A percentile compares a stretch with the other conserved stretches of the same genome.
Evolutionary conservation across 495 filamentous ascomycete species (phyloP).

Genomic region (Hypoxylon crocopeplum): DNA sequence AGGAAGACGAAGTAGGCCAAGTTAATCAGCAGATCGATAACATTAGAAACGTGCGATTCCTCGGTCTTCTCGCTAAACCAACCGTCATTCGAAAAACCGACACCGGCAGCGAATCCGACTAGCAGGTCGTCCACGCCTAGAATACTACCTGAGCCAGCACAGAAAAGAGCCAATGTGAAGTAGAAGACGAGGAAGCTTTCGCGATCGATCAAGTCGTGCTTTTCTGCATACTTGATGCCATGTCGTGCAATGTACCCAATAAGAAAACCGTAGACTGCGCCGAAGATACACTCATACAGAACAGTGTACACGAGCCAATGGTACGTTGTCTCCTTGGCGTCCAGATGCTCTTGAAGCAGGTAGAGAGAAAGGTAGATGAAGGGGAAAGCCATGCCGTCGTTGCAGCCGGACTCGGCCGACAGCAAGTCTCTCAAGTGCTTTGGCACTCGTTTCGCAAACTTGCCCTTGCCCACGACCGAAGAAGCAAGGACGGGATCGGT

Average conservation of each 20-base stretch:
- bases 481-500: slow-evolving; percentile 98
- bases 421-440: slow-evolving; percentile 96
- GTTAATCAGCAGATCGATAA: slow-evolving; percentile 97
- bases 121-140: slow-evolving; percentile 96
- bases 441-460: slow-evolving; percentile 95
- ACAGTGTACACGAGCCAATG: slow-evolving; percentile 93
- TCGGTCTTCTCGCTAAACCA: slow-evolving; percentile 99
- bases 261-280: slow-evolving; percentile 84
- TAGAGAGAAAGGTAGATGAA: slow-evolving; percentile 95
- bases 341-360: slow-evolving; percentile 77
- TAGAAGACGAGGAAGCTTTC: slow-evolving; percentile 99
- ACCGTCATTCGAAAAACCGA: slow-evolving; percentile 98
- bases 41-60: slow-evolving; percentile 98
- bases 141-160: slow-evolving; percentile 90
- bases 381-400: slow-evolving; percentile 99
- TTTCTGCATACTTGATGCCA: slow-evolving; percentile 88
- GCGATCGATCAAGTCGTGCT: slow-evolving; percentile 85
- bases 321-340: slow-evolving; percentile 71
- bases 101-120: slow-evolving; percentile 92
- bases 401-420: slow-evolving; percentile 97
- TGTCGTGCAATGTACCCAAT: slow-evolving; percentile 90
- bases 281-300: slow-evolving; percentile 95
- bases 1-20: slow-evolving; percentile 98
- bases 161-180: slow-evolving; percentile 95
- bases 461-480: slow-evolving; percentile 98